Conservation (phyloP, 2,329 filamentous ascomycete genomes). For the Simplicillium sp. region DNA sequence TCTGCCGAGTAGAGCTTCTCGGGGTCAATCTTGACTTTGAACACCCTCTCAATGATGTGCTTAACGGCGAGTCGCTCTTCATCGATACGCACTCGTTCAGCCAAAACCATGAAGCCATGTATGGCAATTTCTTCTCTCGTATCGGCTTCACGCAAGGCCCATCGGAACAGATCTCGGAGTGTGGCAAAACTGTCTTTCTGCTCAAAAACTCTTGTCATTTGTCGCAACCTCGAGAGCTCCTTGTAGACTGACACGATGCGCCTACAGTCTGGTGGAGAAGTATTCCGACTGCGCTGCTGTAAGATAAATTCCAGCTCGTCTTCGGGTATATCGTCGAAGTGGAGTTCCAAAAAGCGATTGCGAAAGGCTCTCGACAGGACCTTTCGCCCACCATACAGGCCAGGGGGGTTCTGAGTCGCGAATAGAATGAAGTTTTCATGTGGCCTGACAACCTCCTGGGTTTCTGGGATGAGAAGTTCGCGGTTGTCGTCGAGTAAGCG, state of each 20-base stretch:
- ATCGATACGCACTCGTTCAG: conserved; percentile 84
- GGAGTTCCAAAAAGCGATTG: conserved; percentile 92
- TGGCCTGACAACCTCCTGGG: conserved; percentile 84
- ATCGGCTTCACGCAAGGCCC: conserved; percentile 79
- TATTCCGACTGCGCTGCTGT: conserved; percentile 73
- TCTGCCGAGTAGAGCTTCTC: conserved; percentile 60
- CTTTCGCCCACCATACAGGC: conserved; percentile 91
- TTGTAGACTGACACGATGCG: conserved; percentile 91
- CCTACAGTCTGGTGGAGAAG: conserved; percentile 83
- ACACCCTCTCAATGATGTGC: conserved; percentile 77
- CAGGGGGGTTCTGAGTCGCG: conserved; percentile 93
- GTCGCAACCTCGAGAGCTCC: conserved; percentile 79
- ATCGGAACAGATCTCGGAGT: conserved; percentile 87
- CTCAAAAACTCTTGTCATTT: conserved; percentile 87
- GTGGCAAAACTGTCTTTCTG: conserved; percentile 97
- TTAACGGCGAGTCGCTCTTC: conserved; percentile 82
- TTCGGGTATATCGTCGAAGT: conserved; percentile 97
- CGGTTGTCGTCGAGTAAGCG: conserved; percentile 92
- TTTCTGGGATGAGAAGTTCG: conserved; percentile 91
- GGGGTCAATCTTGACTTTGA: conserved; percentile 76
- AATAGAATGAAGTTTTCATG: conserved; percentile 97
- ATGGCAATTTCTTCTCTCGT: conserved; percentile 79
- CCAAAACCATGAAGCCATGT: conserved; percentile 94
- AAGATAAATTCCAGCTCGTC: conserved; percentile 88
- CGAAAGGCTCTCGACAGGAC: conserved; percentile 88